Evolutionary conservation across 306 rosid genomes (phyloP), one percentile per base, ranked within the genome.

Genomic region (Quercus ilex): DNA sequence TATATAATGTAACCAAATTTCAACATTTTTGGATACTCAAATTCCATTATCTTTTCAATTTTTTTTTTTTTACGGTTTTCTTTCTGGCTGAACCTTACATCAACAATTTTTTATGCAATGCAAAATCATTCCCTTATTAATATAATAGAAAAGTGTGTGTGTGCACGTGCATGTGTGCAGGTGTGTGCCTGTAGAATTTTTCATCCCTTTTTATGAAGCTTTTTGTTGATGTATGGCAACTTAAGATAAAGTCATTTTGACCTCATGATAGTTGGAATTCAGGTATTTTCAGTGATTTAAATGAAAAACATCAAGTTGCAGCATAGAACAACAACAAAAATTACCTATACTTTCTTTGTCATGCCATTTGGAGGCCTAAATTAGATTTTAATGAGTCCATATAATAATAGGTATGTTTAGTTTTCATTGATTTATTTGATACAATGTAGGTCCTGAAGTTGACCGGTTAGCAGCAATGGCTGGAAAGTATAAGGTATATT

Each of bases 401-500:
- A 59, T 60, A 41, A 13, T 14, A 62, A 15, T 18, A 0, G 20
- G 43, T 55, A 59, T 38, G 6, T 12, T 25, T 28, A 20, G 4
- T 25, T 79, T 81, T 72, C 30, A 20, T 30, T 62, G 15, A 56
- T 20, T 52, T 56, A 55, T 63, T 67, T 69, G 65, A 72, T 77
- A 70, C 25, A 67, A 49, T 14, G 87, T 52, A 94, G 98, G 97
- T 68, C 95, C 98, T 81, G 98, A 94, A 83, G 97, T 94, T 56
- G 95, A 92, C 78, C 88, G 89, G 68, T 86, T 94, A 89, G 95
- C 97, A 64, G 92, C 97, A 85, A 91, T 94, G 98, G 97, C 97
- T 2, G 97, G 92, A 69, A 94, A 91, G 87, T 92, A 90, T 62
- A 90, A 88, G 82, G 94, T 92, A 3, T 82, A 89, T 85, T 64